phyloP scores from a whole-genome alignment of 2,329 filamentous ascomycete species.

The Pseudocercospora fijiensis region DNA sequence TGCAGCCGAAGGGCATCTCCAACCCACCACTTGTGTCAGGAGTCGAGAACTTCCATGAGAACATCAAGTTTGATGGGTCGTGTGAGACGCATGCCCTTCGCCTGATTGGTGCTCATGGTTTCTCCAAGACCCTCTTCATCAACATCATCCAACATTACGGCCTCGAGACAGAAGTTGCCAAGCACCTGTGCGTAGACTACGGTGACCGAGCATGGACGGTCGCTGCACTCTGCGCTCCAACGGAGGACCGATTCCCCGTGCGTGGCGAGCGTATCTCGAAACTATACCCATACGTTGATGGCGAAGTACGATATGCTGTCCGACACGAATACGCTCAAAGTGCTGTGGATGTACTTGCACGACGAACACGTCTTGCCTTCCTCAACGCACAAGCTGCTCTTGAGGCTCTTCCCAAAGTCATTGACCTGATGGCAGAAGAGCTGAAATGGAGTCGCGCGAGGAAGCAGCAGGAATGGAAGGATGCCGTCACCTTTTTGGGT shows the following conservation, averaged over 20 bases:
- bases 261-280: conserved; percentile 75
- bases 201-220: conserved; percentile 92
- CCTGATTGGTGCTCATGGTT: conserved; percentile 80
- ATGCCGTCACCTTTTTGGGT: conserved; percentile 59
- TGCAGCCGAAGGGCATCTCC: conserved; percentile 58
- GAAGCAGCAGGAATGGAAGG: conserved; percentile 77
- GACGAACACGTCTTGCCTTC: conserved; percentile 82
- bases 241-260: conserved; percentile 76
- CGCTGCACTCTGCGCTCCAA: conserved; percentile 73
- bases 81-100: conserved; percentile 84
- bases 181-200: conserved; percentile 83
- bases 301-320: conserved; percentile 85
- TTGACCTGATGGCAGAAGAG: conserved; percentile 86
- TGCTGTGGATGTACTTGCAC: conserved; percentile 81
- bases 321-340: conserved; percentile 89
- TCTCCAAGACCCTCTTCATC: conserved; percentile 89
- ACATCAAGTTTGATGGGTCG: conserved; percentile 66
- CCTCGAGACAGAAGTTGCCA: conserved; percentile 86
- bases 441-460: conserved; percentile 72
- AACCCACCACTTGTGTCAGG: conserved; percentile 65
- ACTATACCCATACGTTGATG: conserved; percentile 87
- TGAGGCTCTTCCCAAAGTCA: conserved; percentile 78
- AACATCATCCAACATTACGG: conserved; percentile 92
- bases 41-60: conserved; percentile 68
- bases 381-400: conserved; percentile 87